Evolutionary conservation across 139 green algal genomes (phyloP).

Genomic region (Dunaliella primolecta): DNA sequence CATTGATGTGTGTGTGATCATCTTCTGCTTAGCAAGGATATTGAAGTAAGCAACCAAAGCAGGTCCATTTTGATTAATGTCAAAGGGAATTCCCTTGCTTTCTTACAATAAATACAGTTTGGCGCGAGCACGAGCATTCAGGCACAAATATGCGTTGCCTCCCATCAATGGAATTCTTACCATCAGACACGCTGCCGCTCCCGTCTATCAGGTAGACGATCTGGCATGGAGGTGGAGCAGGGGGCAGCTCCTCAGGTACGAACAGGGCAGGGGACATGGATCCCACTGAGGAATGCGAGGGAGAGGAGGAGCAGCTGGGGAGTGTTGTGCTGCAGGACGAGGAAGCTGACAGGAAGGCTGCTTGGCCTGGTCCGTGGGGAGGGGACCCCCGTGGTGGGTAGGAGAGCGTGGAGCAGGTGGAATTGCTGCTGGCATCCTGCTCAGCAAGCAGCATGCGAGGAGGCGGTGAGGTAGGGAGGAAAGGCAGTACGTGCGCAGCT

Average conservation of each 20-base stretch:
- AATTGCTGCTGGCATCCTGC: neutral
- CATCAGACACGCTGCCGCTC: constrained; percentile 29
- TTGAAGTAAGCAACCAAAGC: no score
- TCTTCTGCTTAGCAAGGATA: no score
- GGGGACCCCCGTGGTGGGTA: neutral
- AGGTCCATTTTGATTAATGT: no score
- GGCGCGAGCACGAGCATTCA: no score
- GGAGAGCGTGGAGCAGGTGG: neutral
- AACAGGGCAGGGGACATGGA: neutral
- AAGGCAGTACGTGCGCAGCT: no score
- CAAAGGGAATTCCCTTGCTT: no score
- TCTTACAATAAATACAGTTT: no score
- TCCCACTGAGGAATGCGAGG: no score
- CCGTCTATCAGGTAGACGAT: constrained; percentile 46
- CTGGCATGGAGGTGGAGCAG: neutral
- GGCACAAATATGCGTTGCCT: no score
- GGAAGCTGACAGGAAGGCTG: neutral
- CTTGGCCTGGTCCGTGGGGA: neutral
- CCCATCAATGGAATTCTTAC: no score
- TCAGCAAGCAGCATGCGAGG: neutral
- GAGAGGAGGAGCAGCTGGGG: neutral
- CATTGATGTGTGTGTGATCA: no score
- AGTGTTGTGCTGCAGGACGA: neutral
- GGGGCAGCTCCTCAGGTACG: neutral
- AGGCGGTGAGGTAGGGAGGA: neutral